Base-by-base conservation (phyloP, 2,329 filamentous ascomycete species). In the Thielaviopsis euricoi region DNA sequence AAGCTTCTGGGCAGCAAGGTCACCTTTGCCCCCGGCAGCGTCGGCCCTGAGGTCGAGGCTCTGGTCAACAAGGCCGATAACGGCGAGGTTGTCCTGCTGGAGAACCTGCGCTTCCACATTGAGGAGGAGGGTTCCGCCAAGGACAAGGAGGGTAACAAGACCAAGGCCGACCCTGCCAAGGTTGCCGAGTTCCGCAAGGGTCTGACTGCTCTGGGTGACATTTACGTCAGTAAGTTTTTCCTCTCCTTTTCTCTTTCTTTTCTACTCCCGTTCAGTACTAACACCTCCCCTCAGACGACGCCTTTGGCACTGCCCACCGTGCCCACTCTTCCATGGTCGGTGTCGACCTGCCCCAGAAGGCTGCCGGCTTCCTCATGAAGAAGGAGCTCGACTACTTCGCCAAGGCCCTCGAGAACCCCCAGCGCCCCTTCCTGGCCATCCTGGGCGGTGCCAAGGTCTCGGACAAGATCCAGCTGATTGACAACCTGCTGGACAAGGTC, bases 351-450 rank as follows among this genome's bases (percentile, higher is more conserved):
- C 90, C 91, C 65, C 89, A 97, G 73, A 96, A 95, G 79, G 93
- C 93, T 10, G 88, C 91, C 59, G 93, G 93, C 62, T 98, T 96
- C 84, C 83, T 98, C 68, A 89, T 98, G 80, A 98, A 98, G 86
- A 98, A 97, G 80, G 93, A 98, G 76, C 86, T 98, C 63, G 93
- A 98, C 71, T 98, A 98, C 84, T 98, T 98, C 70, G 93, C 93
- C 64, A 82, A 96, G 78, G 93, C 89, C 46, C 86, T 98, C 62
- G 93, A 98, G 78, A 83, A 80, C 66, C 93, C 93, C 62, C 80
- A 94, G 76, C 85, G 91, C 59, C 93, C 93, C 62, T 98, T 98
- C 87, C 85, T 98, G 57, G 94, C 93, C 71, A 98, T 98, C 70
- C 87, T 98, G 57, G 93, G 93, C 66, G 93, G 93, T 65, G 89